Conservation (phyloP, 2,329 filamentous ascomycete genomes). For the Metarhizium anisopliae region DNA sequence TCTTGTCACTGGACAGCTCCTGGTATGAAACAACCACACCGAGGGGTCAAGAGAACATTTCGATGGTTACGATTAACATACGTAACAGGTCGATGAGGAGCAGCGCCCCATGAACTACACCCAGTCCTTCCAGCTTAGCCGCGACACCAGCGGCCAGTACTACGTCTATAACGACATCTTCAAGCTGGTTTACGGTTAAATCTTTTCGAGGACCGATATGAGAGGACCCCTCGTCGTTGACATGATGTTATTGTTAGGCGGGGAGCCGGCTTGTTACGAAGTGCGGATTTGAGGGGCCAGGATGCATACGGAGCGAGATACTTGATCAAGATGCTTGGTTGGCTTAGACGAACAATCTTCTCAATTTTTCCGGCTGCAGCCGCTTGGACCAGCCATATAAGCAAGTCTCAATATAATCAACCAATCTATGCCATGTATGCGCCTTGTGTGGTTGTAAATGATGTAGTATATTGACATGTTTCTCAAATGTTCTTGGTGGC, state of each 20-base stretch:
- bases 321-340: background rate
- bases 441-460: background rate
- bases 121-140: slow-evolving; percentile 78
- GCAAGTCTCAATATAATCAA: slow-evolving; percentile 7
- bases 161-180: slow-evolving; percentile 94
- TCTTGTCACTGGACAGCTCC: slow-evolving; percentile 75
- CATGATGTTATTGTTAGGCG: background rate
- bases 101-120: slow-evolving; percentile 83
- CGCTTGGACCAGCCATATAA: slow-evolving; percentile 4
- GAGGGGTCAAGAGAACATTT: background rate
- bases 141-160: slow-evolving; percentile 58
- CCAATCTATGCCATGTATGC: background rate
- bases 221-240: background rate
- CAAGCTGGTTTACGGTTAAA: slow-evolving; percentile 67
- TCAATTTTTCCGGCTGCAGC: slow-evolving; percentile 3
- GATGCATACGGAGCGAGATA: background rate
- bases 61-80: background rate
- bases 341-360: slow-evolving; percentile 2
- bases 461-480: background rate
- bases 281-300: slow-evolving; percentile 1
- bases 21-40: slow-evolving; percentile 45
- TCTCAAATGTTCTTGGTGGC: background rate
- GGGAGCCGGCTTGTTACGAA: background rate
- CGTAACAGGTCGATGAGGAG: slow-evolving; percentile 69
- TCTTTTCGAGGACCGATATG: background rate